Percentiles rank a stretch among this genome's conserved stretches.
phyloP scores from a whole-genome alignment of 805 yeast species.

The Pichia ethanolica region DNA sequence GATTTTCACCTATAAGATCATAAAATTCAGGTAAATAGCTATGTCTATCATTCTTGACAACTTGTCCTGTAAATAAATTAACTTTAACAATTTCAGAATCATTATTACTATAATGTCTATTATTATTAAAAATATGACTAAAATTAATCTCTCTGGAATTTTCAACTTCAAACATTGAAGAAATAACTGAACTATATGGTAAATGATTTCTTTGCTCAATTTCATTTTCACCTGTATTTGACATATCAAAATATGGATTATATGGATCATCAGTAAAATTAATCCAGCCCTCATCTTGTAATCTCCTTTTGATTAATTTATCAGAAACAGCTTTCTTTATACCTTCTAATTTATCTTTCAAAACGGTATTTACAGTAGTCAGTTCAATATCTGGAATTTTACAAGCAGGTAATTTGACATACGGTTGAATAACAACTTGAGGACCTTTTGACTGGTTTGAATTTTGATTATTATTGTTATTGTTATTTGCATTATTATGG shows the following conservation, averaged over 20 bases:
- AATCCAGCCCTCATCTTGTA: conserved; percentile 66
- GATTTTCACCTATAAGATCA: conserved; percentile 27
- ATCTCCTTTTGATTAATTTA: conserved; percentile 63
- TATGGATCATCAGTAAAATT: conserved; percentile 83
- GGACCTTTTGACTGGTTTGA: conserved; percentile 1
- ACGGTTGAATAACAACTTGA: conserved; percentile 57
- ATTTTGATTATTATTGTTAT: not conserved
- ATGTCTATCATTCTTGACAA: conserved; percentile 33
- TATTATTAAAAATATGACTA: conserved; percentile 38
- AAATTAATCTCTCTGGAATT: conserved; percentile 48
- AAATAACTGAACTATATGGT: conserved; percentile 74
- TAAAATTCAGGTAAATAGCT: conserved; percentile 36
- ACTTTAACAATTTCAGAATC: conserved; percentile 27
- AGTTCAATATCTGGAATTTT: conserved; percentile 90
- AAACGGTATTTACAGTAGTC: conserved; percentile 69
- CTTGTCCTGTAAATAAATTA: conserved; percentile 44
- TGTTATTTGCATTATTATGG: not conserved
- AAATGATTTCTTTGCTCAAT: conserved; percentile 53
- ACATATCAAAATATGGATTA: conserved; percentile 71
- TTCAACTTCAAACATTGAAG: conserved; percentile 58
- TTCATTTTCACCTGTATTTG: conserved; percentile 38
- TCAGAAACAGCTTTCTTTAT: conserved; percentile 81
- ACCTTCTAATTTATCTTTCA: conserved; percentile 67
- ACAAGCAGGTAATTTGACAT: conserved; percentile 81
- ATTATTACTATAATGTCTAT: conserved; percentile 30